phyloP scores from a whole-genome alignment of 2,329 filamentous ascomycete genomes.

The Rhytidhysteron rufulum region DNA sequence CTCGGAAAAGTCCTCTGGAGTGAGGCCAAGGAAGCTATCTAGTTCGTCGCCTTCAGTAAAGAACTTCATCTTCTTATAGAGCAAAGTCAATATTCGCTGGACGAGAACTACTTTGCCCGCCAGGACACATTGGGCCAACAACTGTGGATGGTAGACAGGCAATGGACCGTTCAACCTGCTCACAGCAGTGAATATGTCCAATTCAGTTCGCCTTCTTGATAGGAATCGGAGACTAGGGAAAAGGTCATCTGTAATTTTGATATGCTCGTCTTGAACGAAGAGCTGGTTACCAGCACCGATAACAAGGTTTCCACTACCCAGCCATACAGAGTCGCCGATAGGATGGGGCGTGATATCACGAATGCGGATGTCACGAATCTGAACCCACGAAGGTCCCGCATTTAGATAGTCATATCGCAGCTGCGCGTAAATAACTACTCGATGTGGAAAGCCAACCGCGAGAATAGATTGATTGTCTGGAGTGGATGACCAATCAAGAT shows the following conservation, averaged over 20 bases:
- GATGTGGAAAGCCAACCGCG: slow-evolving; percentile 87
- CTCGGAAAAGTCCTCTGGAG: slow-evolving; percentile 46
- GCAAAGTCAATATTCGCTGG: slow-evolving; percentile 65
- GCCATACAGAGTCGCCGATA: slow-evolving; percentile 90
- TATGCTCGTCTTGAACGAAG: slow-evolving; percentile 75
- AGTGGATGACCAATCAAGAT: slow-evolving; percentile 92
- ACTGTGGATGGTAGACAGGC: slow-evolving; percentile 88
- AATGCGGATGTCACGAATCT: slow-evolving; percentile 77
- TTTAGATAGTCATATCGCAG: slow-evolving; percentile 90
- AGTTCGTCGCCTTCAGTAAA: slow-evolving; percentile 76
- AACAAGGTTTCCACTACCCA: slow-evolving; percentile 77
- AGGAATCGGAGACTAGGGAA: slow-evolving; percentile 53
- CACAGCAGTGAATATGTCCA: slow-evolving; percentile 77
- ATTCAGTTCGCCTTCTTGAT: slow-evolving; percentile 46
- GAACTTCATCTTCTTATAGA: slow-evolving; percentile 77
- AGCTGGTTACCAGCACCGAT: slow-evolving; percentile 90
- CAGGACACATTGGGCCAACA: slow-evolving; percentile 81
- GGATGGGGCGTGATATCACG: slow-evolving; percentile 80
- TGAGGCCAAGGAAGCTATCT: slow-evolving; percentile 68
- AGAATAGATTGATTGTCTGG: slow-evolving; percentile 85
- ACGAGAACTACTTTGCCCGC: slow-evolving; percentile 71
- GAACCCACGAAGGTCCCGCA: slow-evolving; percentile 82
- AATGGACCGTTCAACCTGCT: slow-evolving; percentile 81
- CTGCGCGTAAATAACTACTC: slow-evolving; percentile 77
- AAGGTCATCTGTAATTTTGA: slow-evolving; percentile 60